Evolutionary conservation across 352 stramenopile species (phyloP), one percentile per base, ranked within the genome.

Genomic region (Phytophthora uliginosa): DNA sequence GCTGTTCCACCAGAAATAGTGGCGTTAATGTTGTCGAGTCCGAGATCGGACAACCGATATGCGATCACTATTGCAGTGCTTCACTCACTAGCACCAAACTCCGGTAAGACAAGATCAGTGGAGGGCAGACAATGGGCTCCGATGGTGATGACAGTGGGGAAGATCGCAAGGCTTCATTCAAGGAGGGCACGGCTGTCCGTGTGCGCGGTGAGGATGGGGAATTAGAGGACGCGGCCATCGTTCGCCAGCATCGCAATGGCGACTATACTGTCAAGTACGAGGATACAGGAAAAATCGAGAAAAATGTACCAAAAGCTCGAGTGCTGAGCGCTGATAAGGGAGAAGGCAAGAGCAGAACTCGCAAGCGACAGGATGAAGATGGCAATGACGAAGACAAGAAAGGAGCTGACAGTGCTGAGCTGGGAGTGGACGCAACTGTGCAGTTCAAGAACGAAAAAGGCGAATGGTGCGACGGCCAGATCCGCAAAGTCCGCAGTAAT

Each of bases 391-490:
- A 59, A 2, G 63, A 73, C 31, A 62, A 76, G 33, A 71, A 58
- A 15, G 59, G 71, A 36, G 68, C 63, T 4, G 60, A 73, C 7
- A 15, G 53, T 3, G 0, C 34, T 3, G 15, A 61, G 7, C 48
- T 85, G 7, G 60, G 66, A 62, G 76, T 75, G 7, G 53, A 74
- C 15, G 59, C 71, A 34, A 62, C 47, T 6, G 76, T 91, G 18
- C 78, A 91, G 53, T 82, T 82, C 58, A 76, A 83, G 57, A 76
- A 69, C 47, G 64, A 79, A 28, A 71, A 76, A 3, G 82, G 73
- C 5, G 45, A 69, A 18, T 91, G 82, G 84, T 54, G 48, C 7
- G 45, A 62, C 4, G 84, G 78, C 47, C 74, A 57, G 3, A 71
- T 91, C 2, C 58, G 42, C 7, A 81, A 73, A 59, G 61, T 71